phyloP scores from a whole-genome alignment of 1,139 yeast species.

The Protomyces gravidus region DNA sequence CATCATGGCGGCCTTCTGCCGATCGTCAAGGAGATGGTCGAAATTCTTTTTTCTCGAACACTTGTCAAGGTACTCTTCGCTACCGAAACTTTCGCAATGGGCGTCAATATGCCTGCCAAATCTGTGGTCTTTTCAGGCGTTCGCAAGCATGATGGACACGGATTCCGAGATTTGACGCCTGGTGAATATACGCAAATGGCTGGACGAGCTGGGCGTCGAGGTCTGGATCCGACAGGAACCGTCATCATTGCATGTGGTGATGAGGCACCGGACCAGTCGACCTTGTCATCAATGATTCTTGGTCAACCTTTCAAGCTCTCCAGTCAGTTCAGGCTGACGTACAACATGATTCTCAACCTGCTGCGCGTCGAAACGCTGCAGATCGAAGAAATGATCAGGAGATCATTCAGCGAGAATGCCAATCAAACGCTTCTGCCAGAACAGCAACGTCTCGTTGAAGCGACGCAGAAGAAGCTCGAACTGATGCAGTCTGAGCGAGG shows the following conservation, averaged over 20 bases:
- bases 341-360: constrained; percentile 88
- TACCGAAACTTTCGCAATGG: constrained; percentile 98
- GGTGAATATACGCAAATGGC: constrained; percentile 99
- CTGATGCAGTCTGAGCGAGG: constrained; percentile 42
- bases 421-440: constrained; percentile 83
- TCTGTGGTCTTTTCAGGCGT: constrained; percentile 86
- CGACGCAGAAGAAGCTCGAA: constrained; percentile 50
- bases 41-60: constrained; percentile 79
- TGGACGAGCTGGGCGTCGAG: constrained; percentile 98
- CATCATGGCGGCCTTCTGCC: constrained; percentile 97
- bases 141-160: constrained; percentile 84
- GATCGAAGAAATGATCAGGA: constrained; percentile 96
- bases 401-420: constrained; percentile 88
- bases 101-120: constrained; percentile 91
- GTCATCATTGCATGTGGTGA: constrained; percentile 90
- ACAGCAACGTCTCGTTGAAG: constrained; percentile 62
- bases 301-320: constrained; percentile 86
- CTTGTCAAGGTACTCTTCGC: constrained; percentile 89
- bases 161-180: constrained; percentile 74
- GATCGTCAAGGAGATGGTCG: constrained; percentile 91
- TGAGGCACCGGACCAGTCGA: constrained; percentile 45
- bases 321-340: constrained; percentile 89
- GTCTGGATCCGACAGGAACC: constrained; percentile 86
- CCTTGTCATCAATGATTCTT: constrained; percentile 69
- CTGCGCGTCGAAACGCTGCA: constrained; percentile 86